Evolutionary conservation across 495 filamentous ascomycete genomes (phyloP), one percentile per base, ranked within the genome.

Genomic region (Aspergillus heteromorphus): DNA sequence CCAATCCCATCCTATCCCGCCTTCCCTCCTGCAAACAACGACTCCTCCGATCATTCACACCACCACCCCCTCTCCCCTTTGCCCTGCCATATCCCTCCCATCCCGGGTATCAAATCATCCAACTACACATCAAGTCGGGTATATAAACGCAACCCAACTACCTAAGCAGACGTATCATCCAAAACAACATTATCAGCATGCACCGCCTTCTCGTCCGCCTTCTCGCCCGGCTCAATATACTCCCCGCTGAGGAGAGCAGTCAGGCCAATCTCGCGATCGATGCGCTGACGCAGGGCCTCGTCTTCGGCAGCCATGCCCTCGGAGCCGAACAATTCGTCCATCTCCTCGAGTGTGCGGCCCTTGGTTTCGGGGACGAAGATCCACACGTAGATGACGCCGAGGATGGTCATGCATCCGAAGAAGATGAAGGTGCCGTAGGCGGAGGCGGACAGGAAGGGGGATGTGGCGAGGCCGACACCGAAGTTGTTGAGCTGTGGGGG

Each of bases 401-500:
- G 42, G 7, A 73, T 60, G 49, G 79, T 82, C 51, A 76, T 57
- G 17, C 62, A 65, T n/a, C 68, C 72, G 56, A 76, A 78, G 67
- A 78, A 76, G 53, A 76, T 74, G 58, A 72, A 78, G 0, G 74
- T 66, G 5, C 73, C 74, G 42, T 63, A 70, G 23, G 65, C 68
- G 50, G 64, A 69, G 4, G 48, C 53, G 0, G 40, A 45, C 34
- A 76, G 58, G 57, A 78, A 69, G 16, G 69, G 68, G 7, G 65
- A 65, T 11, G 74, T 78, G 14, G 66, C 62, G 2, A 74, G 58
- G 14, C 61, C 74, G 56, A 78, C 70, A 21, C 66, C 68, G 40
- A 78, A 78, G 59, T 77, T 78, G 63, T 70, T 73, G 45, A 86
- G 73, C 79, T 83, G 75, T 0, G n/a, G n/a, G n/a, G n/a, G n/a